A percentile compares a stretch with the other conserved stretches of the same genome.
Evolutionary conservation across 2,329 filamentous ascomycete species (phyloP).

Genomic region (Esteya vermicola): DNA sequence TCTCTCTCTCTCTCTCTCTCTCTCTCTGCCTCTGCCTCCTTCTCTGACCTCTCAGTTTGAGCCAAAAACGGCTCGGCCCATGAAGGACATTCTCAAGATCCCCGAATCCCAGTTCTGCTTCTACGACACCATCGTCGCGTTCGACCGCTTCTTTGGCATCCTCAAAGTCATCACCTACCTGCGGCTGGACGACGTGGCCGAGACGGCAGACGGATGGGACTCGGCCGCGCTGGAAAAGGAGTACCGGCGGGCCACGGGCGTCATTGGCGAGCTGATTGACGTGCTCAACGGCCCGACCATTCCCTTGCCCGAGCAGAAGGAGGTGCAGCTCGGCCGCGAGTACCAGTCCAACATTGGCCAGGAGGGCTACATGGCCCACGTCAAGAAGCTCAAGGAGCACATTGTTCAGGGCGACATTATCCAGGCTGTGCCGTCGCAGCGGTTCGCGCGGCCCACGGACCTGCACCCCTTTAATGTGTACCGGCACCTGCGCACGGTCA

Average conservation of each 20-base stretch:
- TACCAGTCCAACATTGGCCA: conserved; percentile 89
- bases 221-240: conserved; percentile 39
- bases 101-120: conserved; percentile 96
- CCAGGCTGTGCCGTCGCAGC: conserved; percentile 89
- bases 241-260: conserved; percentile 53
- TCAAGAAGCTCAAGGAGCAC: conserved; percentile 74
- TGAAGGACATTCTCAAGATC: conserved; percentile 78
- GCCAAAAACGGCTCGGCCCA: conserved; percentile 78
- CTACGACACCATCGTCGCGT: conserved; percentile 84
- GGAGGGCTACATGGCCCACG: conserved; percentile 80
- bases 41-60: conserved; percentile 51
- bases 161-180: conserved; percentile 92
- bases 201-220: conserved; percentile 4
- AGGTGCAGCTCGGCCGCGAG: conserved; percentile 58
- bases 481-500: conserved; percentile 88
- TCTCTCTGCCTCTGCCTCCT: no score
- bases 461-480: conserved; percentile 98
- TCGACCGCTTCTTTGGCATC: conserved; percentile 87
- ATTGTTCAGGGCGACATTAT: conserved; percentile 91
- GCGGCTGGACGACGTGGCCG: conserved; percentile 38
- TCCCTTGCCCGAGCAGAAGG: conserved; percentile 61
- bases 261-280: conserved; percentile 52
- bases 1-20: not conserved
- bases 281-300: conserved; percentile 61
- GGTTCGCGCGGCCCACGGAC: conserved; percentile 75